Evolutionary conservation across 2,329 filamentous ascomycete species (phyloP).

Genomic region (Sclerotinia borealis): DNA sequence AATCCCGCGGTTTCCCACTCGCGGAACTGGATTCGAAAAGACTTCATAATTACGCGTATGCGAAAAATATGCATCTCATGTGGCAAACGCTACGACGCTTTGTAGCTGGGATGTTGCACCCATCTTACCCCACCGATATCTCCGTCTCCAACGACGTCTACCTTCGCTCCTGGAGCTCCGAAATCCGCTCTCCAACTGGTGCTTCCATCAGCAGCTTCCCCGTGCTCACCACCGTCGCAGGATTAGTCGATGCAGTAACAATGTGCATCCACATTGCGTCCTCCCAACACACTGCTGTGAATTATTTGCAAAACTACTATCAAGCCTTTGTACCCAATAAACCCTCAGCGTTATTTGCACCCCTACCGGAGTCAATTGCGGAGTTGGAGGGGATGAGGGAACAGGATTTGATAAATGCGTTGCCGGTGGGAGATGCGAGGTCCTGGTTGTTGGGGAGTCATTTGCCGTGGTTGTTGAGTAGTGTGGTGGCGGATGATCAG

Average conservation of each 20-base stretch:
- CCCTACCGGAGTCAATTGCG: neutral
- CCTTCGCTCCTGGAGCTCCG: neutral
- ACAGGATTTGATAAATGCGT: neutral
- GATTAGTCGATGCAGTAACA: slow-evolving; percentile 37
- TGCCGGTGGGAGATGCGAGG: neutral
- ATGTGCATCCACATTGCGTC: slow-evolving; percentile 49
- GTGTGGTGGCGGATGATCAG: neutral
- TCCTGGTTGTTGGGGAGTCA: neutral
- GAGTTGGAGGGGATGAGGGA: neutral
- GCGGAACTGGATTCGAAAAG: neutral
- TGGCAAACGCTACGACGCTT: neutral
- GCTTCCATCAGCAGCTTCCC: neutral
- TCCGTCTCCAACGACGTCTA: neutral
- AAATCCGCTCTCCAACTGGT: neutral
- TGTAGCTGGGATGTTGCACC: neutral
- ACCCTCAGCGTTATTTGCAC: neutral
- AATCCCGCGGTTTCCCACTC: neutral
- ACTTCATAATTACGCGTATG: slow-evolving; percentile 8
- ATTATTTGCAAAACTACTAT: slow-evolving; percentile 48
- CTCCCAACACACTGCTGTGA: slow-evolving; percentile 45
- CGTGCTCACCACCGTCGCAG: neutral
- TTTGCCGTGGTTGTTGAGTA: neutral
- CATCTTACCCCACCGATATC: neutral
- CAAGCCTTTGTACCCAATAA: slow-evolving; percentile 37
- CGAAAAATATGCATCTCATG: slow-evolving; percentile 6